These are phyloP conservation scores for Sporothrix pallida DNA, from an alignment of 2,329 filamentous ascomycete genomes.

Conservation along the genomic window DNA sequence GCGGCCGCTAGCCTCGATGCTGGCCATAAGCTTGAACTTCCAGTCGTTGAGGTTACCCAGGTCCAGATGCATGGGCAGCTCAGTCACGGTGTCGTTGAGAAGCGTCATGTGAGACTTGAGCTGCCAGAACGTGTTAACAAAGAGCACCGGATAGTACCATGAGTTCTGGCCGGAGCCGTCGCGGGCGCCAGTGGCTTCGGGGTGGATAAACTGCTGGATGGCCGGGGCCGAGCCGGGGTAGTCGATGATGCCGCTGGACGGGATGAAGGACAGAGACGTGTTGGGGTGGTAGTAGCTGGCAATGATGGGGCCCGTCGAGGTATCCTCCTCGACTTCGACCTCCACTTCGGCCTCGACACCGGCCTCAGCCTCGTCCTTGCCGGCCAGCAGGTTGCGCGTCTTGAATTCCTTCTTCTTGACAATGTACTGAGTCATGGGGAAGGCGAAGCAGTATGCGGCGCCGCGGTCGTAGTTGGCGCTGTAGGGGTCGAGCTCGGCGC, in stretches of 20 bases:
- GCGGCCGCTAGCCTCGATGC: slow-evolving; percentile 86
- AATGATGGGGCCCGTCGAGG: slow-evolving; percentile 65
- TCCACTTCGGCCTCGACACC: slow-evolving; percentile 57
- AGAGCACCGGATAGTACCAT: slow-evolving; percentile 92
- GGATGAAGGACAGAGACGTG: slow-evolving; percentile 85
- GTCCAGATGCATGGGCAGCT: slow-evolving; percentile 80
- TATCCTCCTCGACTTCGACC: slow-evolving; percentile 41
- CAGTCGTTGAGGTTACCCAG: slow-evolving; percentile 82
- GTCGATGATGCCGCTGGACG: slow-evolving; percentile 73
- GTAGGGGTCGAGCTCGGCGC: slow-evolving; percentile 76
- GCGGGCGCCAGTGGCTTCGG: slow-evolving; percentile 80
- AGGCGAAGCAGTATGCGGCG: slow-evolving; percentile 81
- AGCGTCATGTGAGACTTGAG: slow-evolving; percentile 88
- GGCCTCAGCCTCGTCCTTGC: slow-evolving; percentile 52
- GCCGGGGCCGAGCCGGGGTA: slow-evolving; percentile 74
- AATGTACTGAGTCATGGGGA: slow-evolving; percentile 87
- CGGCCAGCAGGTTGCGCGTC: slow-evolving; percentile 82
- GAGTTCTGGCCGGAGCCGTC: slow-evolving; percentile 85
- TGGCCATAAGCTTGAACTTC: slow-evolving; percentile 87
- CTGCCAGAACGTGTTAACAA: slow-evolving; percentile 97
- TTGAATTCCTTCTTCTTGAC: slow-evolving; percentile 89
- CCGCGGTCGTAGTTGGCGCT: slow-evolving; percentile 72
- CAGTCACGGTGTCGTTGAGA: slow-evolving; percentile 86
- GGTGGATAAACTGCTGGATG: slow-evolving; percentile 74
- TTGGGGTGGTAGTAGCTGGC: slow-evolving; percentile 95